A percentile compares a stretch with the other conserved stretches of the same genome.
phyloP scores from a whole-genome alignment of 805 yeast species.

The Wilhelminamyces savonicus region DNA sequence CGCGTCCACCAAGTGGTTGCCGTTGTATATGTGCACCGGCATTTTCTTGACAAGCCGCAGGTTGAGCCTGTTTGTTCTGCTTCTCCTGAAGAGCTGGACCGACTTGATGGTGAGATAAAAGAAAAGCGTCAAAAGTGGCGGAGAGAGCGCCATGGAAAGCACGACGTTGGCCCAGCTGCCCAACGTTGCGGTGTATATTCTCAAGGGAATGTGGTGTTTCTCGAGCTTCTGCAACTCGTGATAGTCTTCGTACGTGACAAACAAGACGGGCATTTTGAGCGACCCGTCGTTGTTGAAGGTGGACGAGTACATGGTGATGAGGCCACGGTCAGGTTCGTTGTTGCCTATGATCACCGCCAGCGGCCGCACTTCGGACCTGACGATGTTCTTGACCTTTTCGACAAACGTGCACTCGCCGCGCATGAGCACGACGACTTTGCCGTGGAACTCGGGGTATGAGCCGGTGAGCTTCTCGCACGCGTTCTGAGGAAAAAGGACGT shows the following conservation, averaged over 20 bases:
- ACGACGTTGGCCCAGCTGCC: conserved; percentile 33
- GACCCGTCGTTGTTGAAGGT: conserved; percentile 33
- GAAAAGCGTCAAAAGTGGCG: conserved; percentile 31
- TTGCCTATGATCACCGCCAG: conserved; percentile 52
- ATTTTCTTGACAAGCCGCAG: conserved; percentile 26
- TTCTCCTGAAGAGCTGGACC: conserved; percentile 20
- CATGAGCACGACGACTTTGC: conserved; percentile 5
- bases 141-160: conserved; percentile 37
- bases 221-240: conserved; percentile 4
- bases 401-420: conserved; percentile 55
- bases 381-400: conserved; percentile 41
- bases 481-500: conserved; percentile 18
- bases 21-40: conserved; percentile 32
- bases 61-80: conserved; percentile 21
- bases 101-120: conserved; percentile 26
- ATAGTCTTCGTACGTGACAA: conserved; percentile 42
- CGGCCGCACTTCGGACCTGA: conserved; percentile 30
- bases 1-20: conserved; percentile 26
- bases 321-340: conserved; percentile 38
- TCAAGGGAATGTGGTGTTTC: conserved; percentile 9
- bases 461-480: conserved; percentile 21
- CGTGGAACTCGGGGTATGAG: conserved; percentile 5
- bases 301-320: conserved; percentile 50
- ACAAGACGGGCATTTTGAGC: conserved; percentile 44
- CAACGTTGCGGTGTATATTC: conserved; percentile 25